Conservation (phyloP, 306 rosid genomes). For the Inga laurina region DNA sequence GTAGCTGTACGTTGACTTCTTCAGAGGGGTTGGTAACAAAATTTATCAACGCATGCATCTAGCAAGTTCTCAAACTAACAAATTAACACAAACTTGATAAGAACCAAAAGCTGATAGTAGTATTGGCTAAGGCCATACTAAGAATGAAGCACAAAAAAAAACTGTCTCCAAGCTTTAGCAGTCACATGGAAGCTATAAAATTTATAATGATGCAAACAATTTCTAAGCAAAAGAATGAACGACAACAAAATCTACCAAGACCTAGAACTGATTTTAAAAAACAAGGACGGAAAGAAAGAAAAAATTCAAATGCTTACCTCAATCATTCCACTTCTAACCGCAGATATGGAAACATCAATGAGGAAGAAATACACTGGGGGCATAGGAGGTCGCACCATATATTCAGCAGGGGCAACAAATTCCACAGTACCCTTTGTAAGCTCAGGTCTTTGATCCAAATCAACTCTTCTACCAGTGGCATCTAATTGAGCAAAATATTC, state of each 20-base stretch:
- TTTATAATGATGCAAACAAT: neutral
- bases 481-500: constrained; percentile 92
- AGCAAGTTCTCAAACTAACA: neutral
- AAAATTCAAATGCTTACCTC: constrained; percentile 55
- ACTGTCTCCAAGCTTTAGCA: neutral
- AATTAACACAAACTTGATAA: constrained; percentile 5
- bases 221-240: neutral
- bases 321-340: constrained; percentile 99
- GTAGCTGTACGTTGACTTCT: constrained; percentile 24
- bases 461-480: constrained; percentile 90
- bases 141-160: neutral
- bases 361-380: constrained; percentile 97
- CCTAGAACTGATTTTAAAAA: neutral
- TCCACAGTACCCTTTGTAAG: constrained; percentile 88
- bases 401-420: constrained; percentile 98
- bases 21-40: neutral
- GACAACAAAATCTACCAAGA: neutral
- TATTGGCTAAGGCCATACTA: neutral
- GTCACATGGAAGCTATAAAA: neutral
- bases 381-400: constrained; percentile 99
- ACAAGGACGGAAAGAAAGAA: neutral
- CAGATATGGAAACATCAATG: constrained; percentile 88
- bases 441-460: constrained; percentile 91
- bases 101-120: neutral
- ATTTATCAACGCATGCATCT: constrained; percentile 29